Evolutionary conservation across 352 stramenopile genomes (phyloP), one percentile per base, ranked within the genome.

Genomic region (Globisporangium perplexum): DNA sequence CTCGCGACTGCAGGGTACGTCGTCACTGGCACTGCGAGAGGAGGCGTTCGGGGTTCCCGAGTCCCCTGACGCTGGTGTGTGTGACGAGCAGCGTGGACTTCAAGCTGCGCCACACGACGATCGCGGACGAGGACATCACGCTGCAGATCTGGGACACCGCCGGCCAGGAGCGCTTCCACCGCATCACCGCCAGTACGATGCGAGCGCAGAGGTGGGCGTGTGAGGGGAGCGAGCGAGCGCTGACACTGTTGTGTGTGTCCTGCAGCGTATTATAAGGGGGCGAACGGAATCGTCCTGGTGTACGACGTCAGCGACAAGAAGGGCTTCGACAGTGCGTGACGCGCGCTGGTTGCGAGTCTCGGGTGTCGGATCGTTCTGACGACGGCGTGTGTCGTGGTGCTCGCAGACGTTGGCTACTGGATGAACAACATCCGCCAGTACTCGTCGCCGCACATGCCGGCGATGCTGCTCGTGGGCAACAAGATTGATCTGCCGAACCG

Each of bases 101-200:
- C 58, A 98, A 97, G 62, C 71, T 95, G 17, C 88, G 89, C 43
- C 83, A 95, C 55, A 87, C 96, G 66, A 76, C 69, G 20, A 69
- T 93, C 18, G 70, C 74, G 41, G 83, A 96, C 20, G 81, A 96
- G 61, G 77, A 96, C 38, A 84, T 92, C 33, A 85, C 92, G 33
- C 66, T 97, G 44, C 93, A 98, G 66, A 96, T 98, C 47, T 98
- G 93, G 93, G 93, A 98, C 68, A 98, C 93, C 15, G 91, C 93
- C 18, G 93, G 93, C 26, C 90, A 98, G 63, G 93, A 98, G 58
- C 87, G 86, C 33, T 98, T 97, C 62, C 86, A 97, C 55, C 86
- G 91, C 17, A 98, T 98, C 61, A 98, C 93, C 54, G 74, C 83
- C 3, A 95, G 83, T 94, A 83, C 57, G 79, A 85, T 7, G 3